Percentiles rank a stretch among this genome's conserved stretches.
Evolutionary conservation across 2,329 filamentous ascomycete species (phyloP).

Genomic region (Aspergillus hortae): DNA sequence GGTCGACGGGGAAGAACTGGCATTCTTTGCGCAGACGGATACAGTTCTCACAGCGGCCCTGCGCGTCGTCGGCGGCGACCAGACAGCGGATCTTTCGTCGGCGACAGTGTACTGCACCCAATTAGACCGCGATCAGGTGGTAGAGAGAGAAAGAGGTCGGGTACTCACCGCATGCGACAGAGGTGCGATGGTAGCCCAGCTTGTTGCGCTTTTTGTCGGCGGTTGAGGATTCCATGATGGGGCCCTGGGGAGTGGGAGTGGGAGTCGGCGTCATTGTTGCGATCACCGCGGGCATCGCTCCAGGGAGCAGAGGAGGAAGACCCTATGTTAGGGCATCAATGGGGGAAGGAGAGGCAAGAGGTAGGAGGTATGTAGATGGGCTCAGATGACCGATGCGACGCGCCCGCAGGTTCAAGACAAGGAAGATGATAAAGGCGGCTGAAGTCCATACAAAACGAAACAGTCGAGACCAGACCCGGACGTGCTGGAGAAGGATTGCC

Average conservation of each 20-base stretch:
- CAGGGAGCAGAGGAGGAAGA: constrained; percentile 18
- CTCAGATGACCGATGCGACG: neutral
- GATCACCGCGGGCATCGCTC: constrained; percentile 39
- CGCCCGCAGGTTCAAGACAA: too few relatives aligned
- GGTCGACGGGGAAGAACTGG: constrained; percentile 85
- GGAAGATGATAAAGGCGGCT: neutral
- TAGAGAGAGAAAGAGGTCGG: neutral
- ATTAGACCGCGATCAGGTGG: too few relatives aligned
- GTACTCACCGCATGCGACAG: constrained; percentile 88
- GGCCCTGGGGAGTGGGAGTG: constrained; percentile 28
- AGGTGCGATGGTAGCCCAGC: constrained; percentile 90
- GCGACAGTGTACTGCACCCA: constrained; percentile 72
- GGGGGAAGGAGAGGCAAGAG: constrained; percentile 1
- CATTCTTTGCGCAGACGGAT: constrained; percentile 93
- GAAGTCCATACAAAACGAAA: constrained; percentile 6
- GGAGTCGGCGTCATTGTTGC: constrained; percentile 31
- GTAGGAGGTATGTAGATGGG: neutral
- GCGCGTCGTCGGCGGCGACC: constrained; percentile 65
- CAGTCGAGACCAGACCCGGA: constrained; percentile 1
- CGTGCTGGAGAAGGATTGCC: neutral
- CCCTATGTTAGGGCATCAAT: constrained; percentile 26
- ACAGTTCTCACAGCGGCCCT: constrained; percentile 84
- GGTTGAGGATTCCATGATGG: constrained; percentile 35
- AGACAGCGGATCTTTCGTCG: constrained; percentile 91
- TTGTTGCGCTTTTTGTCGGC: constrained; percentile 79